Percentiles rank a stretch among this genome's conserved stretches.
phyloP scores from a whole-genome alignment of 1,139 yeast species.

The Lodderomyces oxycetoniae region DNA sequence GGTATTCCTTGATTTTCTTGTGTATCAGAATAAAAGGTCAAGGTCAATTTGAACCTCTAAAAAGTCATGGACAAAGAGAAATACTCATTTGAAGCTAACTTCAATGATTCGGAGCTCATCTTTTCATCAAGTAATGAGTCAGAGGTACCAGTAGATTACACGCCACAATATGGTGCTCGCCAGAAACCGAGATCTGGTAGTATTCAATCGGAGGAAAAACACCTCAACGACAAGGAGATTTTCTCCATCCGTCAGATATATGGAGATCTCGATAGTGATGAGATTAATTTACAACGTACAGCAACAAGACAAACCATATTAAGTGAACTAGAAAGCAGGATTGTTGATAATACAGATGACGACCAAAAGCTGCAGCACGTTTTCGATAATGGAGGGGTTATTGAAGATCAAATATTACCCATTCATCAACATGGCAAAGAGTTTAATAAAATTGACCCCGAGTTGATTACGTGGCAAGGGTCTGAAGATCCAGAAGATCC shows the following conservation, averaged over 20 bases:
- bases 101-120: too few relatives aligned
- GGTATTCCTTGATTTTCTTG: too few relatives aligned
- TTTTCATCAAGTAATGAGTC: too few relatives aligned
- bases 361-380: slow-evolving; percentile 9
- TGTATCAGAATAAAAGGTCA: too few relatives aligned
- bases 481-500: slow-evolving; percentile 38
- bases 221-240: too few relatives aligned
- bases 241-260: slow-evolving; percentile 32
- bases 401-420: slow-evolving; percentile 23
- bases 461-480: slow-evolving; percentile 40
- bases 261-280: slow-evolving; percentile 29
- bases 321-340: slow-evolving; percentile 27
- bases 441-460: slow-evolving; percentile 37
- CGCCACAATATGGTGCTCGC: too few relatives aligned
- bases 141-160: too few relatives aligned
- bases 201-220: too few relatives aligned
- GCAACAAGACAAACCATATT: slow-evolving; percentile 37
- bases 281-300: slow-evolving; percentile 32
- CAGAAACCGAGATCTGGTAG: too few relatives aligned
- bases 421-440: slow-evolving; percentile 36
- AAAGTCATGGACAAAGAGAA: too few relatives aligned
- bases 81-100: too few relatives aligned
- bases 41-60: too few relatives aligned
- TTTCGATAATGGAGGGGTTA: slow-evolving; percentile 7
- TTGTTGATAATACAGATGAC: slow-evolving; percentile 11